Base-by-base conservation (phyloP, 1,139 yeast species). In the Waltiozyma sp. region DNA sequence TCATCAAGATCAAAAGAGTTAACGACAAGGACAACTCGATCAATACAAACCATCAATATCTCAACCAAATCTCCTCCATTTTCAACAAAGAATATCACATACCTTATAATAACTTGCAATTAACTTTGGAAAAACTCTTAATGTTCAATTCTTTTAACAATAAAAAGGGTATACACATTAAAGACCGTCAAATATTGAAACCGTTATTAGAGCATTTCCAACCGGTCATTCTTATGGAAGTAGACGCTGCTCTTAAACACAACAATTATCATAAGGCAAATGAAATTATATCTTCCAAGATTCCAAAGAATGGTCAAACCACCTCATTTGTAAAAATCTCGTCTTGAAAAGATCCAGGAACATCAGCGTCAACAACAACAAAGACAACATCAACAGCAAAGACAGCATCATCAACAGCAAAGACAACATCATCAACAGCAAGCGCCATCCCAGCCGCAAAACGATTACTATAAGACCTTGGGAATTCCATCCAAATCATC, bases 381-480 rank as follows among this genome's bases (percentile, higher is more conserved):
- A 6, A 23, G 18, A 5, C 37, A 35, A 6, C n/a, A 18, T 4
- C 37, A 35, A 4, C 37, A 35, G 15, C 37, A 35, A 35, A 13
- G 16, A 18, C 37, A 35, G 16, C 37, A 19, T 16, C 37, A 35
- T 3, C 37, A 35, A 10, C 37, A 35, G 23, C 37, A 68, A 38
- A 72, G 68, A 40, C 76, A 71, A 19, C 71, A 64, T 16, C 72
- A 64, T 36, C 71, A 64, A 28, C 68, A 59, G 34, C 69, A 63
- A 35, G 70, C 63, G 42, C 50, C 54, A 13, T 44, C 56, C 19
- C 65, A 70, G 34, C 77, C 80, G 19, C 69, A 74, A 45, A 76
- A 75, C 47, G 96, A 91, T 60, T 86, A 86, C 57, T 91, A 91
- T 62, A 86, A 85, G 57, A 70, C 85, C 3, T 66, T 91, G 14